Evolutionary conservation across 2,329 filamentous ascomycete genomes (phyloP), one percentile per base, ranked within the genome.

Genomic region (Penicillium sp.): DNA sequence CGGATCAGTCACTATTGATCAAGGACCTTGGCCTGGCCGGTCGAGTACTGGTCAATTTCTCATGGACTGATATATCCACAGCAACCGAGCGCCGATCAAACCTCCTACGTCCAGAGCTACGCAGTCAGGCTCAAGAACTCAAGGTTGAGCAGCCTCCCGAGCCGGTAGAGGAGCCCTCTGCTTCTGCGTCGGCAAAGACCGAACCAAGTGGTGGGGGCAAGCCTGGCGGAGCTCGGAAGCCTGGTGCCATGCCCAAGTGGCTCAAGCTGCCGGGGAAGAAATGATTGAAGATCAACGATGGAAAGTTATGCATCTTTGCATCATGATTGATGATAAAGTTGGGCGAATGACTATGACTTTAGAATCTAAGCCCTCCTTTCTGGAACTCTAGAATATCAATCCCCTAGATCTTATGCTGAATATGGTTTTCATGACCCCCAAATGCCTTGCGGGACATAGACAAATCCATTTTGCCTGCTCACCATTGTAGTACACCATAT

Each of bases 231-330:
- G 56, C 62, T 30, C 72, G 70, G 42, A 79, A 80, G 62, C 70
- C 68, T 30, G 77, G 76, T 22, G 72, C 70, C 24, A 65, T 88
- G 68, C 89, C 90, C 22, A 92, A 91, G 75, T 92, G 91, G 86
- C 77, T 93, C 44, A 91, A 90, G 76, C 78, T 90, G 59, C 82
- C 88, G 33, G 87, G 86, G 8, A 93, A 91, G 84, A 93, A 92
- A 80, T 91, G 62, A 74, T 79, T 7, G 26, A 12, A 19, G 40
- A 33, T 45, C 22, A 24, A 30, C 10, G 10, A 19, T n/a, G n/a
- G n/a, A n/a, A n/a, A n/a, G n/a, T n/a, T n/a, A n/a, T 6, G 17
- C 24, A 19, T 26, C 9, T 40, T 30, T 6, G 35, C 22, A 28
- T 22, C 33, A 44, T 42, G 37, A 40, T 28, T 45, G 38, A 45